phyloP scores from a whole-genome alignment of 768 basidiomycete species.

The Hydnum rufescens region DNA sequence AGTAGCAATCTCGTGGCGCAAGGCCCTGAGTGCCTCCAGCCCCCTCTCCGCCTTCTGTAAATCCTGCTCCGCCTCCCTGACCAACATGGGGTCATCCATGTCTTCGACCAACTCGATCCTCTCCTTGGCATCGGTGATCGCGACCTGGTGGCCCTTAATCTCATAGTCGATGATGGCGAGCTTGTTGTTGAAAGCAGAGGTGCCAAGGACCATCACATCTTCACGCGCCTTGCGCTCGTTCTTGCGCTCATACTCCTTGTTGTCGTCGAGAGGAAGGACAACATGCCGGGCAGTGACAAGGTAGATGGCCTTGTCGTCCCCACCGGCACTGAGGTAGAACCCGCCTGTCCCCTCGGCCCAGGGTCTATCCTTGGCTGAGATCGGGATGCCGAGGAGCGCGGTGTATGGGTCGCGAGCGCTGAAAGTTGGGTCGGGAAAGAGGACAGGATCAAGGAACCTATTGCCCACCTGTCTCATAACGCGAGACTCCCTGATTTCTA shows the following conservation, averaged over 20 bases:
- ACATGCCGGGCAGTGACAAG: constrained; percentile 9
- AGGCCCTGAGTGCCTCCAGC: constrained; percentile 5
- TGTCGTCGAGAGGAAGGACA: constrained; percentile 8
- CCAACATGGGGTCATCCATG: background rate
- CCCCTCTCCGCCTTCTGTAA: constrained; percentile 8
- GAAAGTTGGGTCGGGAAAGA: constrained; percentile 5
- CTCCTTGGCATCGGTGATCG: constrained; percentile 5
- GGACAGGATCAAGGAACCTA: constrained; percentile 4
- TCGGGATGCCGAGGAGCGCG: constrained; percentile 7
- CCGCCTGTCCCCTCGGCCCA: constrained; percentile 9
- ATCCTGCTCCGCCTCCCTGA: constrained; percentile 6
- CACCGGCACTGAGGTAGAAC: constrained; percentile 7
- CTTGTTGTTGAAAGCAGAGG: constrained; percentile 6
- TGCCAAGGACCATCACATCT: constrained; percentile 7
- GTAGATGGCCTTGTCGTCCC: constrained; percentile 7
- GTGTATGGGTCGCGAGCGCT: constrained; percentile 6
- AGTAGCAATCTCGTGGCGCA: constrained; percentile 3
- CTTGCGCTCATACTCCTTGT: constrained; percentile 3
- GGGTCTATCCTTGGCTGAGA: constrained; percentile 6
- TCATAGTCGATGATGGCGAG: constrained; percentile 7
- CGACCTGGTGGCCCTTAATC: constrained; percentile 2
- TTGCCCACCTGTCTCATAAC: constrained; percentile 6
- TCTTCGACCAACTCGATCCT: constrained; percentile 4
- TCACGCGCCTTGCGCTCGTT: constrained; percentile 6
- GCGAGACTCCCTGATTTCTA: constrained; percentile 9